phyloP scores from a whole-genome alignment of 1,284 basidiomycete genomes.

The Boletus holoroseus region DNA sequence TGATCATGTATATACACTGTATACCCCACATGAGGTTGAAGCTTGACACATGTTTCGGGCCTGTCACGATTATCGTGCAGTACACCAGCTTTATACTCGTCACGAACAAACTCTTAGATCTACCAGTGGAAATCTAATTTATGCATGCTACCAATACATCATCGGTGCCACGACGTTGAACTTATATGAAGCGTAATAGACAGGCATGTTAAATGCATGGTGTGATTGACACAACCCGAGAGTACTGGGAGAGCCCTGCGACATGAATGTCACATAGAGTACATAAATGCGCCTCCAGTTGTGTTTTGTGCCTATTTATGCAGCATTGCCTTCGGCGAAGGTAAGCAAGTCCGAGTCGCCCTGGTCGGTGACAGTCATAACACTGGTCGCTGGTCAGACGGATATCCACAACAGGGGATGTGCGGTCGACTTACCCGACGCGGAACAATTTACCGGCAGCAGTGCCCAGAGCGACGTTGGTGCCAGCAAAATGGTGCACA shows the following conservation, averaged over 20 bases:
- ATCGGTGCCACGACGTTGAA: neutral
- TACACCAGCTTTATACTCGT: neutral
- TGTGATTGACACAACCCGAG: neutral
- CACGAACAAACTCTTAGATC: neutral
- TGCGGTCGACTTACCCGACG: conserved; percentile 69
- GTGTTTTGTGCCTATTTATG: conserved; percentile 29
- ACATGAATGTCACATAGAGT: conserved; percentile 4
- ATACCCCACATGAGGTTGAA: neutral
- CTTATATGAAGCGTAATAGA: neutral
- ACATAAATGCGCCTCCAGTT: conserved; percentile 1
- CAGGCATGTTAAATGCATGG: conserved; percentile 7
- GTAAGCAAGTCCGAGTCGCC: conserved; percentile 94
- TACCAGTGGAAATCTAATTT: too few relatives aligned
- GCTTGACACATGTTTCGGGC: neutral
- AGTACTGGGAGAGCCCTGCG: neutral
- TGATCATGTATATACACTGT: neutral
- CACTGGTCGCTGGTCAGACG: conserved; percentile 44
- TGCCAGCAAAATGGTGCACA: conserved; percentile 95
- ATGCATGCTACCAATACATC: neutral
- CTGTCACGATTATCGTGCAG: neutral
- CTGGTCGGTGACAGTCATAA: conserved; percentile 95
- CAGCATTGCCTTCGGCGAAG: conserved; percentile 62
- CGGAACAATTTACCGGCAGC: conserved; percentile 99
- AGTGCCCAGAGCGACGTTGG: conserved; percentile 97
- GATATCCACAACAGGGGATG: neutral